Base-by-base conservation (phyloP, 2,329 filamentous ascomycete genomes). In the Talaromyces piceae region DNA sequence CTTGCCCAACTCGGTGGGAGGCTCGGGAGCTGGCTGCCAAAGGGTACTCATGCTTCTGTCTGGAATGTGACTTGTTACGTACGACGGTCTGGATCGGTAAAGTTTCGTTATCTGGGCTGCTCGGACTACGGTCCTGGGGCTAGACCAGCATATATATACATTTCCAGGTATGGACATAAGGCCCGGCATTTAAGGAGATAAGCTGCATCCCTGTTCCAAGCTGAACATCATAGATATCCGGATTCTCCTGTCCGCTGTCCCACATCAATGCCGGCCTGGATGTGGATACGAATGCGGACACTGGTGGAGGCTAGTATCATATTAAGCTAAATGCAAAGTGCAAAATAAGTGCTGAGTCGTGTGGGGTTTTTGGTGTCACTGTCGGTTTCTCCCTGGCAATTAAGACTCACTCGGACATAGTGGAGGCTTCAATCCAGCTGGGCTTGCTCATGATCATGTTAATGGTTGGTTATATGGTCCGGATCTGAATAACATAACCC, bases 1-100 rank as follows among this genome's bases (percentile, higher is more conserved):
- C 49, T 81, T 77, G 54, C 74, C 82, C 56, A 88, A 67, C 50
- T 80, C 77, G 52, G 82, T 83, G 64, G 79, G 75, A 23, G 81
- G 76, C 3, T 75, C 67, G 3, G 77, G 72, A 5, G 77, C 39
- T 1, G 39, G 39, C 8, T 3, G 5, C 11, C 11, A 43, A 25
- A 41, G 8, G 6, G 3, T 7, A 8, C 16, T 22, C 39, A 43
- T 43, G 23, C 13, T 43, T 5, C 4, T 43, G 20, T 43, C 9
- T 11, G 11, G 25, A 6, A 13, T 25, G 2, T 43, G 1, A 8
- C 3, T 13, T 41, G 37, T 7, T 41, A 16, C 7, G 16, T 41
- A 20, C 13, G n/a, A n/a, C n/a, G 20, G 39, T 41, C 5, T 25
- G 16, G 39, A 2, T 37, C 3, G 12, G 31, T 37, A 9, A n/a